Percentiles rank a stretch among this genome's conserved stretches.
Conservation (phyloP, 345 rosid genomes). For the Citrus sinensis region DVS_A1.0 CM039167.1:5576001-5576500, state of each 20-base stretch:
- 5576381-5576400: not conserved
- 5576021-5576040: not conserved
- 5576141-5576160: not conserved
- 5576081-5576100: too few relatives aligned
- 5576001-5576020: constrained; percentile 1
- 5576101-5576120: not conserved
- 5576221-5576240: constrained; percentile 27
- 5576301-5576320: constrained; percentile 27
- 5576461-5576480: not conserved
- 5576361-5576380: not conserved
- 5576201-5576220: not conserved
- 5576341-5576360: not conserved
- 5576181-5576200: not conserved
- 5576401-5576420: constrained; percentile 34
- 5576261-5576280: constrained; percentile 29
- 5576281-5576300: constrained; percentile 18
- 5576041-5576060: not conserved
- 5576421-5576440: not conserved
- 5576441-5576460: not conserved
- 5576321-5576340: too few relatives aligned
- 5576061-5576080: not conserved
- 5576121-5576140: not conserved
- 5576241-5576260: constrained; percentile 15
- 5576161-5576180: not conserved
- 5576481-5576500: not conserved